Base-by-base conservation (phyloP, 1,139 yeast species). In the Casaregolazyma lundiana region DNA sequence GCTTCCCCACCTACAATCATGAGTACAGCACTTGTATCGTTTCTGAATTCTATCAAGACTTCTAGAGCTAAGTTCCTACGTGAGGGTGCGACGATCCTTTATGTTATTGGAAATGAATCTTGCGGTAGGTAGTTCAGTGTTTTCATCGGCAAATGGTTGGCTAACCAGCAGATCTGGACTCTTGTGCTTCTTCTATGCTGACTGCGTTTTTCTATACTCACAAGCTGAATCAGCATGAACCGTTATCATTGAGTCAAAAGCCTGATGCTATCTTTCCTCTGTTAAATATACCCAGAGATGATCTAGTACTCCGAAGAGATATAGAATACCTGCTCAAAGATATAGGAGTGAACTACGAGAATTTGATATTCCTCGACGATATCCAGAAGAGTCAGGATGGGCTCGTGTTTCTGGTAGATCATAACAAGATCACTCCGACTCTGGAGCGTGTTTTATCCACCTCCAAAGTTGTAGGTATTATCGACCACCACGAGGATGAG, bases 401-500 rank as follows among this genome's bases (percentile, higher is more conserved):
- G 2, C 69, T 75, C 11, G 66, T 85, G 16, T 70, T 79, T 3
- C 68, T 90, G 44, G 96, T 90, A 3, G 98, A 90, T 61, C 97
- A 89, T 64, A 89, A 94, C 60, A 72, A 73, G 38, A 69, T 83
- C 11, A 85, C 84, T 48, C 84, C 85, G 0, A 67, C 67, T 56
- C 69, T 70, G 51, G 54, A 71, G 43, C 47, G 56, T 48, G 32
- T 61, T 46, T 49, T 66, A 35, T 55, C 71, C 18, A 32, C 26
- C 5, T 60, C 60, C 30, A 55, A 64, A 1, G 81, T 88, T 0
- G 67, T 66, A 0, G 82, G 81, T 0, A 78, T 92, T 9, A 76
- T 92, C 29, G 98, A 90, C 60, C 98, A 90, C 60, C 98, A 90
- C 62, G 84, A 73, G 5, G 95, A 88, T 58, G 89, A 84, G 58